Conservation (phyloP, 306 rosid genomes). For the Nissolia schottii region DNA sequence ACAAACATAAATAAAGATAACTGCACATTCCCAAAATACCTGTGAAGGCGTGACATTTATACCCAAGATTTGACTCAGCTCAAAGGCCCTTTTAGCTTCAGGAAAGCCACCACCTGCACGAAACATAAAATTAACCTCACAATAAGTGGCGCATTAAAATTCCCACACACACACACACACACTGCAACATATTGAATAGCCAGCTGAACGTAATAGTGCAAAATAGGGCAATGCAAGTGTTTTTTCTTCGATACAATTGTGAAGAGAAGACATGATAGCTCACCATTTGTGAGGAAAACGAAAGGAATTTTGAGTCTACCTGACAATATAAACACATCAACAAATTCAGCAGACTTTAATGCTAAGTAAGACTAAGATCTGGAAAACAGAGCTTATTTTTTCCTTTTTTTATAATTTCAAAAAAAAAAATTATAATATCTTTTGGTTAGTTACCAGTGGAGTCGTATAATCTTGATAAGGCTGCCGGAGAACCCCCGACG, state of each 20-base stretch:
- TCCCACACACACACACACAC: neutral
- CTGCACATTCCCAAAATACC: constrained; percentile 35
- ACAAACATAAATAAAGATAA: neutral
- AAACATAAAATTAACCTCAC: neutral
- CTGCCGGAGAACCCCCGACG: constrained; percentile 74
- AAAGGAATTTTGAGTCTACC: constrained; percentile 62
- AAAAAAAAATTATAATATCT: too few species aligned
- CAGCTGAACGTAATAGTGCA: neutral
- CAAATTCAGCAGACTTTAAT: neutral
- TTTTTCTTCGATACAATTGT: neutral
- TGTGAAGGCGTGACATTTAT: constrained; percentile 62
- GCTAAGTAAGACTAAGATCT: neutral
- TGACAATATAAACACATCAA: constrained; percentile 31
- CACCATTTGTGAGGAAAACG: constrained; percentile 85
- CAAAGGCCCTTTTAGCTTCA: constrained; percentile 78
- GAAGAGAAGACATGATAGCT: constrained; percentile 19
- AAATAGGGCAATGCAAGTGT: neutral
- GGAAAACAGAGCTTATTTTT: neutral
- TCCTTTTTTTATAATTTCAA: too few species aligned
- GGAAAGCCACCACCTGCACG: constrained; percentile 77
- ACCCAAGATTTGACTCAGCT: constrained; percentile 66
- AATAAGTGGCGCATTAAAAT: neutral
- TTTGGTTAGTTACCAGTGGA: constrained; percentile 37
- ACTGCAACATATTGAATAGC: neutral
- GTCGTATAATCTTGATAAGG: constrained; percentile 54